Percentiles rank a stretch among this genome's conserved stretches.
Evolutionary conservation across 805 yeast species (phyloP).

Genomic region (Priceomyces fermenticarens): DNA sequence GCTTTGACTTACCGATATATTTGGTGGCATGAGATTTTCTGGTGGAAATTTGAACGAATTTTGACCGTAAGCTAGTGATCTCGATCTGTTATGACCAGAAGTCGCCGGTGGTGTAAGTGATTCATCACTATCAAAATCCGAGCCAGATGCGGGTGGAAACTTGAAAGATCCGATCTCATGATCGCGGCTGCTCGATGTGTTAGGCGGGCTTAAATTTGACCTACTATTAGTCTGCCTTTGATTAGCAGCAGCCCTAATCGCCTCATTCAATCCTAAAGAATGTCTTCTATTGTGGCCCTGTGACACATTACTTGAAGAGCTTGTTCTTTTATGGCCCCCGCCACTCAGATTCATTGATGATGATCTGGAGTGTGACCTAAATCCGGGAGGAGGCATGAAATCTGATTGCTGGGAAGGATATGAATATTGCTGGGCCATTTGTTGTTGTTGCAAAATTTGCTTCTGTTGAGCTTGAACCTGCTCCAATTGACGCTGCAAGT

Average conservation of each 20-base stretch:
- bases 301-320: constrained; percentile 19
- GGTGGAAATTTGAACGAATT: constrained; percentile 65
- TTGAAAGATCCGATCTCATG: constrained; percentile 40
- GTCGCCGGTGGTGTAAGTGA: constrained; percentile 10
- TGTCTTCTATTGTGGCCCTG: constrained; percentile 87
- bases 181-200: constrained; percentile 13
- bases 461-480: constrained; percentile 90
- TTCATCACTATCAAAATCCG: constrained; percentile 14
- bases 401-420: constrained; percentile 21
- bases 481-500: constrained; percentile 89
- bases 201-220: constrained; percentile 30
- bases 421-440: constrained; percentile 24
- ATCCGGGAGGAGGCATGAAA: constrained; percentile 20
- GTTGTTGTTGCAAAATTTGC: constrained; percentile 74
- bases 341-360: constrained; percentile 21
- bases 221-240: constrained; percentile 51
- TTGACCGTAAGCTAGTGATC: constrained; percentile 44
- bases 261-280: constrained; percentile 87
- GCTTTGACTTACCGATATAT: constrained; percentile 38
- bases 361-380: constrained; percentile 34
- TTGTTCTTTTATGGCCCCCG: constrained; percentile 31
- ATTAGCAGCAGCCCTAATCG: constrained; percentile 94
- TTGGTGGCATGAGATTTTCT: constrained; percentile 45
- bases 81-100: constrained; percentile 31
- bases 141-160: constrained; percentile 47